phyloP scores from a whole-genome alignment of 192 early-diverging fungal species.

The Coemansia erecta region DNA sequence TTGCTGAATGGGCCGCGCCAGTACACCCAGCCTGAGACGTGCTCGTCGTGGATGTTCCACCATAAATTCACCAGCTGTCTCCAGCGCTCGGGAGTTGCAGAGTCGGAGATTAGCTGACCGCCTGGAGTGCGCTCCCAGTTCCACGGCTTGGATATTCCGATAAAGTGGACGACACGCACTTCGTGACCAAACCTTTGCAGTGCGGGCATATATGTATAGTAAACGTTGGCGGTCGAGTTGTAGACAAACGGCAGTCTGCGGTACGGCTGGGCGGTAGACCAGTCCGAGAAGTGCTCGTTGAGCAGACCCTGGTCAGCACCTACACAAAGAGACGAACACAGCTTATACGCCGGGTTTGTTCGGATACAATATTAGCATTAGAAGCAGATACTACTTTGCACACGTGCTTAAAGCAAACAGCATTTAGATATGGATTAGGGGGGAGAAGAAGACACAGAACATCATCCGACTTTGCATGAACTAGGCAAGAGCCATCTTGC shows the following conservation, averaged over 20 bases:
- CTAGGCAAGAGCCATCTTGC: background rate
- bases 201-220: slow-evolving; percentile 72
- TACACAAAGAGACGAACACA: slow-evolving; percentile 15
- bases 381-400: background rate
- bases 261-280: slow-evolving; percentile 59
- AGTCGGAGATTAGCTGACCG: slow-evolving; percentile 50
- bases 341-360: background rate
- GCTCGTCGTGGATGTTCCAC: slow-evolving; percentile 71
- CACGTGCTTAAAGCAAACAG: too few species aligned
- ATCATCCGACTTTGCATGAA: background rate
- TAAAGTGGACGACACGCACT: slow-evolving; percentile 86
- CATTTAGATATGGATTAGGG: slow-evolving; percentile 3
- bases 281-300: slow-evolving; percentile 81
- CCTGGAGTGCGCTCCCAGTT: slow-evolving; percentile 65
- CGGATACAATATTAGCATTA: background rate
- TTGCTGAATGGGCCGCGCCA: slow-evolving; percentile 46
- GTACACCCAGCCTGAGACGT: slow-evolving; percentile 51
- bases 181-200: slow-evolving; percentile 67
- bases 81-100: slow-evolving; percentile 47
- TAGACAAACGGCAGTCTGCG: slow-evolving; percentile 84
- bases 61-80: slow-evolving; percentile 61
- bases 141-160: slow-evolving; percentile 90
- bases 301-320: slow-evolving; percentile 94
- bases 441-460: background rate
- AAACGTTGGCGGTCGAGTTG: slow-evolving; percentile 61